Percentiles rank a stretch among this genome's conserved stretches.
These are phyloP conservation scores for Vigna angularis DNA, from an alignment of 306 rosid genomes.

Conservation along the genomic window DNA sequence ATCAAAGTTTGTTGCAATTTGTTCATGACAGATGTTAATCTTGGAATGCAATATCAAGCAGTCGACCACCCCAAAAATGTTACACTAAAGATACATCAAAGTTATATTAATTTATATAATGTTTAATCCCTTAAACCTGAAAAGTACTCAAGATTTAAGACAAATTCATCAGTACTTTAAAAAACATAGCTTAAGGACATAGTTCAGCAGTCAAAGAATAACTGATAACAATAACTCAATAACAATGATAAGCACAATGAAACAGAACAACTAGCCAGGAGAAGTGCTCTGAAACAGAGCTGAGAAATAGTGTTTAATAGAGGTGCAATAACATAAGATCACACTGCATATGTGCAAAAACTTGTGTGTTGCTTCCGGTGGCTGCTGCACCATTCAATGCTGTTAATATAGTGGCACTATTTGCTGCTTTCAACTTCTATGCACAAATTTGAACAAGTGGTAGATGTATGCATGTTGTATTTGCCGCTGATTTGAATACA, in stretches of 20 bases:
- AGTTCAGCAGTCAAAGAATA: neutral
- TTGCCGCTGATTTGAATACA: neutral
- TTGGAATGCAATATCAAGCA: neutral
- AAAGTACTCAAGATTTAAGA: neutral
- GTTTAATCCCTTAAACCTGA: neutral
- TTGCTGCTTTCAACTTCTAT: neutral
- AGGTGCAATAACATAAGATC: neutral
- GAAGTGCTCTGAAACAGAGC: neutral
- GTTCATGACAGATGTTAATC: neutral
- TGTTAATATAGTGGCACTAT: neutral
- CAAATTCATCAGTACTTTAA: neutral
- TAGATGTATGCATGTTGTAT: neutral
- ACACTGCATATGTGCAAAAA: neutral
- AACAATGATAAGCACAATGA: neutral
- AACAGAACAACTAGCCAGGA: neutral
- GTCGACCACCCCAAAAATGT: neutral
- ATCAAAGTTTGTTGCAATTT: neutral
- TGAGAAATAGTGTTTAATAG: neutral
- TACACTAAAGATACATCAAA: neutral
- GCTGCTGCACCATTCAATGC: neutral
- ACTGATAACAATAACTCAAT: too few relatives aligned
- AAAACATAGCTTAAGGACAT: neutral
- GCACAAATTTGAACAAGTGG: neutral
- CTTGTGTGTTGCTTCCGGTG: neutral
- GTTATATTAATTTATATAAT: neutral